phyloP scores from a whole-genome alignment of 164 flowering plant genomes.

The Vitis labrusca region DNA sequence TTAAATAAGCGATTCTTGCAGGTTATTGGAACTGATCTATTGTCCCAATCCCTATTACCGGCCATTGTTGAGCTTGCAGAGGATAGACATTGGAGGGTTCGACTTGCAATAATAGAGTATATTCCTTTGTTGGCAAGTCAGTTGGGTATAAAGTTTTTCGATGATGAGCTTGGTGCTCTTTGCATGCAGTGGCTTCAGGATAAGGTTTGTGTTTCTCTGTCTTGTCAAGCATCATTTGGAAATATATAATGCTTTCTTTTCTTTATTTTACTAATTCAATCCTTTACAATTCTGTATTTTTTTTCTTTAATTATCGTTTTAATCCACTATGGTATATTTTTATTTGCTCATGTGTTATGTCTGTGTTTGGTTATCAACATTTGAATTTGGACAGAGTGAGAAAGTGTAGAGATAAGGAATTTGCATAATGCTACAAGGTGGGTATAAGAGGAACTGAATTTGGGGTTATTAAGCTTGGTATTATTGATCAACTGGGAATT shows the following conservation, averaged over 20 bases:
- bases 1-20: slow-evolving; percentile 25
- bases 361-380: too few species aligned
- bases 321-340: too few species aligned
- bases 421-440: too few species aligned
- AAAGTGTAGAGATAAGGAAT: too few species aligned
- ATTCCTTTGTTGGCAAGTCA: slow-evolving; percentile 86
- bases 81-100: slow-evolving; percentile 77
- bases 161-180: slow-evolving; percentile 91
- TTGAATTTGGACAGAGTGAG: too few species aligned
- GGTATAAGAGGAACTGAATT: too few species aligned
- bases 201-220: slow-evolving; percentile 43
- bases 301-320: too few species aligned
- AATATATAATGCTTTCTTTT: not conserved
- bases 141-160: slow-evolving; percentile 90
- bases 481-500: too few species aligned
- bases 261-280: too few species aligned
- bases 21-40: slow-evolving; percentile 96
- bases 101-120: slow-evolving; percentile 67
- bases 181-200: slow-evolving; percentile 89
- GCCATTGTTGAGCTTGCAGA: slow-evolving; percentile 79
- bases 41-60: slow-evolving; percentile 67
- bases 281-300: too few species aligned
- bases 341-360: too few species aligned
- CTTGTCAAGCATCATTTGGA: not conserved
- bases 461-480: too few species aligned